Evolutionary conservation across 495 filamentous ascomycete genomes (phyloP), one percentile per base, ranked within the genome.

Genomic region (Talaromyces ruber): DNA sequence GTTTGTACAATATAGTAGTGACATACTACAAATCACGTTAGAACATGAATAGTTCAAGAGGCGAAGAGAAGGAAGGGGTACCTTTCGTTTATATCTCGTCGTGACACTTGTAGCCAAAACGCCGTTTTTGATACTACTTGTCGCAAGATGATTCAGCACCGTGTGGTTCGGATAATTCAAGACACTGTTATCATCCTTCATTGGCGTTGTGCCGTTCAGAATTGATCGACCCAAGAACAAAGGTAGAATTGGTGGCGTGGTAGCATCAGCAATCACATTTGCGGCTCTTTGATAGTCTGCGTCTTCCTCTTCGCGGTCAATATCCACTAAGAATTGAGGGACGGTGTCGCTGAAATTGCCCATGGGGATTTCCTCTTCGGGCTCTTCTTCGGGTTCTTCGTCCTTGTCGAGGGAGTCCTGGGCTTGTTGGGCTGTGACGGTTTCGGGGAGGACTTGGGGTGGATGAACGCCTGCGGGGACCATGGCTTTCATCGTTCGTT

Each of bases 181-280:
- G 50, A 98, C 95, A 75, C 92, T 96, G 72, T 91, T 95, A 70
- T 98, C 94, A 74, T 98, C 94, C 76, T 97, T 98, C 79, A 96
- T 92, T 2, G 91, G 84, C 6, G 87, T 93, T 6, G 84, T 87
- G 50, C 89, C 88, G 71, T 98, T 98, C 62, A 98, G 76, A 59
- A 98, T 96, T 18, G 93, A 93, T 72, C 97, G 97, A 53, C 88
- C 89, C 39, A 98, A 78, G 79, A 98, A 97, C 62, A 94, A 83
- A 28, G 94, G 94, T 18, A 98, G 79, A 64, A 84, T 87, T 21
- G 94, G 94, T 11, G 94, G 95, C 14, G 86, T 83, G 2, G 91
- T 85, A 16, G 93, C 84, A 71, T 88, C 87, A 59, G 85, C 86
- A 56, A 89, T 84, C 28, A 86, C 87, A 66, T 81, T 78, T 52